A percentile compares a stretch with the other conserved stretches of the same genome.
Evolutionary conservation across 345 rosid species (phyloP).

Genomic region (Camelina sativa): DNA sequence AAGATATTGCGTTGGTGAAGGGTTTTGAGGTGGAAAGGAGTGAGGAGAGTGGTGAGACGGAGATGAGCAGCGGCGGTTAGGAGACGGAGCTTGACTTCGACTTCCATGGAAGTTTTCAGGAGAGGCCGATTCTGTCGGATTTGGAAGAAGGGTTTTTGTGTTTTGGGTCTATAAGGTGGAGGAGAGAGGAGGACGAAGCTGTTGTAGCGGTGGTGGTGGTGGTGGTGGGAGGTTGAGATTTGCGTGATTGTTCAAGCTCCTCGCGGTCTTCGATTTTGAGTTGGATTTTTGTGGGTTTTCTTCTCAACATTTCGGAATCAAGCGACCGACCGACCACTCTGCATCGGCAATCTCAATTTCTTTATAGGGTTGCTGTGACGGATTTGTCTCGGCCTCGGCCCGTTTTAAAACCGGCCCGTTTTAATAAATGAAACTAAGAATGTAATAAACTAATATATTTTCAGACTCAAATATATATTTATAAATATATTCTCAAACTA

Average conservation of each 20-base stretch:
- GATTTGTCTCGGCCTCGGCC: neutral
- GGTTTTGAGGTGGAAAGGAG: constrained; percentile 61
- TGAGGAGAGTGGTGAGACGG: constrained; percentile 57
- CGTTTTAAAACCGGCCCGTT: neutral
- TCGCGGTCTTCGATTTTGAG: constrained; percentile 82
- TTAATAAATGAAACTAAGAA: no score
- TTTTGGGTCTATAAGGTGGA: constrained; percentile 63
- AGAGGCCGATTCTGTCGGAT: constrained; percentile 72
- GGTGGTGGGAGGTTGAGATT: constrained; percentile 45
- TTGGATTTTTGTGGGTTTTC: constrained; percentile 85
- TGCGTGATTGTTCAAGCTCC: constrained; percentile 81
- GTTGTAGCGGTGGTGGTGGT: constrained; percentile 34
- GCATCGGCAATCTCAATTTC: no score
- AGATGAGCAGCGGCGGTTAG: constrained; percentile 52
- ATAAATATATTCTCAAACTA: no score
- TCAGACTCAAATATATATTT: no score
- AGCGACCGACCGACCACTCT: neutral
- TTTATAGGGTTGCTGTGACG: neutral
- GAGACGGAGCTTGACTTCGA: constrained; percentile 79
- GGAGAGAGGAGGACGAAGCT: constrained; percentile 54
- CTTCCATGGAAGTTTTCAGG: constrained; percentile 64
- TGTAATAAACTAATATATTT: no score
- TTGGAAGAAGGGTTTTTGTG: constrained; percentile 58
- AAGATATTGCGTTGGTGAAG: constrained; percentile 71
- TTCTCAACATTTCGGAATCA: constrained; percentile 70